Conservation (phyloP, 1,284 basidiomycete species). For the Pyrrhoderma noxium region DNA sequence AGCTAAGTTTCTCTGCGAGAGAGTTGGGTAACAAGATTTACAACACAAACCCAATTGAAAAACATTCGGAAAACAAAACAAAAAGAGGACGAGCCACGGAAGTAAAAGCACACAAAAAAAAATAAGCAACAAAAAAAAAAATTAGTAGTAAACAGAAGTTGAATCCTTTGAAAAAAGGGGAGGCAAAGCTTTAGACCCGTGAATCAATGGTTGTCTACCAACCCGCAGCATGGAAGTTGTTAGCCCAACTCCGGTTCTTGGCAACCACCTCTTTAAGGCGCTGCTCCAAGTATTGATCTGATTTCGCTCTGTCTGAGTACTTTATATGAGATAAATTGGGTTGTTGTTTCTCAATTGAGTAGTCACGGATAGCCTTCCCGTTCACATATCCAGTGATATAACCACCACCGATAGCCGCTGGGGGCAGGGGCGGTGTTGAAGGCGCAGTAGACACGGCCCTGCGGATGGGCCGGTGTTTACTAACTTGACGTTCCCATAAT, state of each 20-base stretch:
- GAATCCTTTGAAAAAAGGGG: neutral
- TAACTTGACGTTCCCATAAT: constrained; percentile 77
- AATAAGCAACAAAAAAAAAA: constrained; percentile 13
- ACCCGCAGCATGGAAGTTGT: constrained; percentile 58
- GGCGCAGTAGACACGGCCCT: constrained; percentile 25
- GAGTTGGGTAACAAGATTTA: neutral
- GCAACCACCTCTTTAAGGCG: constrained; percentile 39
- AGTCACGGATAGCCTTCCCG: neutral
- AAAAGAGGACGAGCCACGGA: neutral
- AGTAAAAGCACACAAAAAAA: constrained; percentile 13
- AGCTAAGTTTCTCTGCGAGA: too few relatives aligned
- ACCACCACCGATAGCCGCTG: neutral
- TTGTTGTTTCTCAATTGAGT: constrained; percentile 21
- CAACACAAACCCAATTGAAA: constrained; percentile 6
- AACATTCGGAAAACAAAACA: constrained; percentile 2
- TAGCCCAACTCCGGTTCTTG: constrained; percentile 61
- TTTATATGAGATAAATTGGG: too few relatives aligned
- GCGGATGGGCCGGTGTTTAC: constrained; percentile 39
- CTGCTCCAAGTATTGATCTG: constrained; percentile 26
- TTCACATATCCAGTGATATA: neutral
- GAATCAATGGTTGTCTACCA: constrained; percentile 39
- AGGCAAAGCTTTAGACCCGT: neutral
- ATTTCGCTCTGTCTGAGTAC: neutral
- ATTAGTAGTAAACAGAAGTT: constrained; percentile 7
- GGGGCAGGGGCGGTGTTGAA: neutral